Base-by-base conservation (phyloP, 192 early-diverging fungal species). In the Dissophora ornata region DNA sequence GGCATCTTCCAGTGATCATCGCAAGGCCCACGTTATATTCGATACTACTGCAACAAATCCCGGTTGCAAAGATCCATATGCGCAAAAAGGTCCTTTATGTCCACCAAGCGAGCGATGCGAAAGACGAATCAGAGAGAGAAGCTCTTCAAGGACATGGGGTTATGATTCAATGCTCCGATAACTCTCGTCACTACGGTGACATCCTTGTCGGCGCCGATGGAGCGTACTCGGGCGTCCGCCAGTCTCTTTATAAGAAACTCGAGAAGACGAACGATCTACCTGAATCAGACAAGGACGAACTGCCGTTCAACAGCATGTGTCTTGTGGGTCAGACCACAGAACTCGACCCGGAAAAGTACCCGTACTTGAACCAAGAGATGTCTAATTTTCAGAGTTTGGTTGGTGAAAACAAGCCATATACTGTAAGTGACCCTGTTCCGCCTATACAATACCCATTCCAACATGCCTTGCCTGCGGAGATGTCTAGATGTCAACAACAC, bases 161-260 rank as follows among this genome's bases (percentile, higher is more conserved):
- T 4, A n/a, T 19, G 9, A 32, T 64, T 47, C 62, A 32, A 4
- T 50, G 19, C 50, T 41, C 33, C 22, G 62, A 64, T 22, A 41
- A 36, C 15, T n/a, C 47, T 12, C 49, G 1, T 4, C 11, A 64
- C n/a, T 19, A 53, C 1, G 62, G 63, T 30, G 40, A 66, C 15
- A 55, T 66, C 2, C 30, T 66, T 1, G 63, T 66, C 16, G 63
- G 63, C 12, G 63, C 63, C 12, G n/a, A n/a, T n/a, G n/a, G n/a
- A n/a, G n/a, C n/a, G n/a, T n/a, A n/a, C n/a, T n/a, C n/a, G n/a
- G n/a, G 63, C 4, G 52, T 66, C 21, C 63, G 63, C 4, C 50
- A 66, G 26, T 52, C 21, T 13, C 42, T 66, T 6, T 66, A 66
- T 8, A 21, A 33, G 7, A 26, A 46, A 21, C 26, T 66, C 11